Evolutionary conservation across 1,139 yeast genomes (phyloP).

Genomic region (Magnusiomyces sp.): DNA sequence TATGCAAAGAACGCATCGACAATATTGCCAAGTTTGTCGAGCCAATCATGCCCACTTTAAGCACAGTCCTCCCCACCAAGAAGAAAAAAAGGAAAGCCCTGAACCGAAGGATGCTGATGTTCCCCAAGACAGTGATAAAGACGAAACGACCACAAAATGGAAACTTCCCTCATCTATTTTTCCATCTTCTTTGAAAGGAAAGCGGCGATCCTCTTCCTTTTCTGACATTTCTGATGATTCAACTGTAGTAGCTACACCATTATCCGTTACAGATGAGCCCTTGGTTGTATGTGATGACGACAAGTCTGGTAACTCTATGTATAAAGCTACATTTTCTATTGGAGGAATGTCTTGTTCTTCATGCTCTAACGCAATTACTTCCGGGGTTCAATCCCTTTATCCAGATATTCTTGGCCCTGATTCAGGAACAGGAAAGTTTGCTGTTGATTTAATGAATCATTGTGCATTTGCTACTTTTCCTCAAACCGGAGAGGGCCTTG

Average conservation of each 20-base stretch:
- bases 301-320: conserved; percentile 23
- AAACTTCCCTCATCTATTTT: not conserved
- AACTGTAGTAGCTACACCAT: conserved; percentile 5
- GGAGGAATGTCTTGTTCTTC: conserved; percentile 63
- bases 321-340: conserved; percentile 46
- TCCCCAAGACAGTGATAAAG: conserved; percentile 13
- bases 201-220: no score
- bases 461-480: conserved; percentile 28
- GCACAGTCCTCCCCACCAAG: no score
- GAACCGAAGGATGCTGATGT: no score
- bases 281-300: conserved; percentile 8
- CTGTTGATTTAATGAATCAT: conserved; percentile 32
- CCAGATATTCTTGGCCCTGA: conserved; percentile 22
- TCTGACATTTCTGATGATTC: no score
- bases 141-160: not conserved
- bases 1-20: no score
- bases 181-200: no score
- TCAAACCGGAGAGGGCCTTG: conserved; percentile 27
- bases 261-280: not conserved
- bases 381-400: conserved; percentile 36
- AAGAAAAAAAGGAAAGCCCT: no score
- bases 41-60: no score
- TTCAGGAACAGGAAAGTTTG: conserved; percentile 20
- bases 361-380: conserved; percentile 44
- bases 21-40: no score